A percentile compares a stretch with the other conserved stretches of the same genome.
phyloP scores from a whole-genome alignment of 257 asterid species.

The Echium plantagineum region DNA sequence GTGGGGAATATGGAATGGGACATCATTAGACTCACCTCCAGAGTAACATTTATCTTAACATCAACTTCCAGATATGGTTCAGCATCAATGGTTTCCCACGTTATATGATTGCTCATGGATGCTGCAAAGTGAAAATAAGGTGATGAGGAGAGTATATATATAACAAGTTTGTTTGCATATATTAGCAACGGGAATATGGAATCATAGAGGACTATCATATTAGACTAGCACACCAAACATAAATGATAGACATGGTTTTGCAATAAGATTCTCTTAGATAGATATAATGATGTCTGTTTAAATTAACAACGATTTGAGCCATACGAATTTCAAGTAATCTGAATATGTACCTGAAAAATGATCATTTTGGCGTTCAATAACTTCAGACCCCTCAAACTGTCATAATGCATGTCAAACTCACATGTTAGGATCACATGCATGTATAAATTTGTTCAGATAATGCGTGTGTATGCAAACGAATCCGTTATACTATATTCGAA shows the following conservation, averaged over 20 bases:
- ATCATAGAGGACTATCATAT: not conserved
- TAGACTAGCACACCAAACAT: not conserved
- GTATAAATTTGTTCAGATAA: not conserved
- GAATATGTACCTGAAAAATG: conserved; percentile 55
- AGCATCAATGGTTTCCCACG: conserved; percentile 49
- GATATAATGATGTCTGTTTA: not conserved
- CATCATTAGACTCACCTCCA: conserved; percentile 23
- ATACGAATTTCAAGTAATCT: too few relatives aligned
- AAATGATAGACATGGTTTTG: not conserved
- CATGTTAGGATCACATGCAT: not conserved
- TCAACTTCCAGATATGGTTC: conserved; percentile 53
- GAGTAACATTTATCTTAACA: conserved; percentile 32
- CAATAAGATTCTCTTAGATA: not conserved
- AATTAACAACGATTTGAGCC: too few relatives aligned
- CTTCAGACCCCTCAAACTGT: conserved; percentile 79
- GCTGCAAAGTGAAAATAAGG: conserved; percentile 58
- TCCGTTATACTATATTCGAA: too few relatives aligned
- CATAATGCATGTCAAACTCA: conserved; percentile 9
- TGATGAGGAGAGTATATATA: not conserved
- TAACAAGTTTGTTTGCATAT: not conserved
- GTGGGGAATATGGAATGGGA: too few relatives aligned
- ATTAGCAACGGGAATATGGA: not conserved
- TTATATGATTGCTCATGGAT: conserved; percentile 62
- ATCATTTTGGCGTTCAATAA: conserved; percentile 58
- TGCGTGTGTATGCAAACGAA: not conserved